Base-by-base conservation (phyloP, 306 rosid species). In the Lupinus albus region DNA sequence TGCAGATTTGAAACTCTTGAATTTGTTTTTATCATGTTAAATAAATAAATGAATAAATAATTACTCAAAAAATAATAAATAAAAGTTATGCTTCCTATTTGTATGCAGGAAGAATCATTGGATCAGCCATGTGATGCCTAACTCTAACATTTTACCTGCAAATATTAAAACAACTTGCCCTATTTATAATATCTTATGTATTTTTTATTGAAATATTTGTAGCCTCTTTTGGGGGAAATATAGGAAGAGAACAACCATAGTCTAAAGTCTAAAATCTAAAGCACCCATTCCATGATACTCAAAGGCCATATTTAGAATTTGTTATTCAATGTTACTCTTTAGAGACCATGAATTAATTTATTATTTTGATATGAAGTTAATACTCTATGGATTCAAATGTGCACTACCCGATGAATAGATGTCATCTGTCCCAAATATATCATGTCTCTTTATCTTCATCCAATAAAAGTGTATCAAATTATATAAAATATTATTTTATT, bases 81-180 rank as follows among this genome's bases (percentile, higher is more conserved):
- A 21, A 21, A 60, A 49, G 42, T 1, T 9, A 2, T 76, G 72
- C 12, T 70, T 64, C 68, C 36, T 57, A 58, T 57, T 58, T 58
- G 49, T 50, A 49, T 49, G 81, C 76, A 45, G 76, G 18, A 76
- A 61, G 28, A 3, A 21, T 21, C 28, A 21, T 3, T 21, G 28
- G 1, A 21, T 21, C 0, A 21, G 28, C 28, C 81, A 71, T 65
- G 78, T 65, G 69, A 71, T 71, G 44, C 48, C 73, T 1, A 30
- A 63, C 13, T 46, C 72, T 77, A 63, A 35, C 77, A 54, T 54
- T 70, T 70, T 54, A 39, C 51, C 49, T 4, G 45, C 16, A 41
- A 10, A 52, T 50, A 10, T 60, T 44, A 76, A 76, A 53, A 67
- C 67, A 69, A 14, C 59, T 68, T 42, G 70, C 21, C 59, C 38